Conservation (phyloP, 2,329 filamentous ascomycete species). For the Diplodia corticola region DNA sequence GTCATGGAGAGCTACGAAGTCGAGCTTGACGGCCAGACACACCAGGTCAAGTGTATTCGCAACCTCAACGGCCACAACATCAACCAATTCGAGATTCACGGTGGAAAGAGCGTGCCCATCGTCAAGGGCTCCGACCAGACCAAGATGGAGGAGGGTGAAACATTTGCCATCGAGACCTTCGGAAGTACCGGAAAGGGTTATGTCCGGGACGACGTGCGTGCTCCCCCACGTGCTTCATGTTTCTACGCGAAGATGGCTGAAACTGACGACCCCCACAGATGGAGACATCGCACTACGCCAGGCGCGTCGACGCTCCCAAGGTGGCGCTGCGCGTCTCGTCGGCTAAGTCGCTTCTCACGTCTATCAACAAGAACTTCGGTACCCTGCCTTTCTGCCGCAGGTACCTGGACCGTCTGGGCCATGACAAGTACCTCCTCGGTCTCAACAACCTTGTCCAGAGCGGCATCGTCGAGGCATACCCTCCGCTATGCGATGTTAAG, state of each 20-base stretch:
- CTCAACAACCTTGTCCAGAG: constrained; percentile 81
- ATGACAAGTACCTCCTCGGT: constrained; percentile 90
- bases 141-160: constrained; percentile 97
- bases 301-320: constrained; percentile 69
- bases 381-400: constrained; percentile 88
- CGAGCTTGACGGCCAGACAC: constrained; percentile 74
- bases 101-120: constrained; percentile 89
- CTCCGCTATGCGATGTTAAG: constrained; percentile 86
- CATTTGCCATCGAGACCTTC: constrained; percentile 95
- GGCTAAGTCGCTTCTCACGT: constrained; percentile 79
- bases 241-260: neutral
- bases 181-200: constrained; percentile 89
- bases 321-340: constrained; percentile 75
- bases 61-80: constrained; percentile 92
- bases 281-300: constrained; percentile 87
- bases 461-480: constrained; percentile 87
- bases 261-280: constrained; percentile 35
- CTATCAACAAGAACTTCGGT: constrained; percentile 96
- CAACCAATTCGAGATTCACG: constrained; percentile 84
- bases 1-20: constrained; percentile 92
- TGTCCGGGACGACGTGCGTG: constrained; percentile 70
- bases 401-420: constrained; percentile 88
- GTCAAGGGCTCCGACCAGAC: constrained; percentile 85
- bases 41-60: constrained; percentile 80
- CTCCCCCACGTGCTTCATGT: constrained; percentile 45